These are phyloP conservation scores for Pythium biforme DNA, from an alignment of 352 stramenopile species.

Conservation along the genomic window DNA sequence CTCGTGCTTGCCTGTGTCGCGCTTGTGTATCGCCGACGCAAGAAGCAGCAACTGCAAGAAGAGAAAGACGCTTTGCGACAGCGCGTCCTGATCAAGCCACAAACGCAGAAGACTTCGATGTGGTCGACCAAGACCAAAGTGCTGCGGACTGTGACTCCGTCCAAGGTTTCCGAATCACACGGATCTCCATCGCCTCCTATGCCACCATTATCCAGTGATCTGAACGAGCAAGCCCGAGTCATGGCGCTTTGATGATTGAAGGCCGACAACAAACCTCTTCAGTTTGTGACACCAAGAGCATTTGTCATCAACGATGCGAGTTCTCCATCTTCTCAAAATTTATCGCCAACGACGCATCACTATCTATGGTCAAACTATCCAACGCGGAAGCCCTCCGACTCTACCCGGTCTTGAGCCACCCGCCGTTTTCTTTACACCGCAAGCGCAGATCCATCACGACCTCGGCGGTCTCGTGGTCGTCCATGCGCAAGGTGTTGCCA, in stretches of 20 bases:
- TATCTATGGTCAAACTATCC: conserved; percentile 5
- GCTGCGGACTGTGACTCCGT: not conserved
- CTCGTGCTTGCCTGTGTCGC: not conserved
- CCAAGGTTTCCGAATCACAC: not conserved
- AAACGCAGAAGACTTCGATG: not conserved
- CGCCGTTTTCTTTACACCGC: conserved; percentile 51
- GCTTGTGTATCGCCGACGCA: not conserved
- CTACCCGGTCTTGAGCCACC: conserved; percentile 59
- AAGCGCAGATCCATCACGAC: conserved; percentile 51
- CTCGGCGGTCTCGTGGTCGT: conserved; percentile 69
- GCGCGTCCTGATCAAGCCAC: conserved; percentile 10
- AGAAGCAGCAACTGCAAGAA: not conserved
- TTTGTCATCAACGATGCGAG: too few species aligned
- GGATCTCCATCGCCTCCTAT: not conserved
- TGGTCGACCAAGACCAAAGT: not conserved
- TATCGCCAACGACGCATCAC: not conserved
- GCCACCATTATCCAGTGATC: too few species aligned
- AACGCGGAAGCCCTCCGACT: not conserved
- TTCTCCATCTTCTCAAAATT: not conserved
- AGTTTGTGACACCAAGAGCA: too few species aligned
- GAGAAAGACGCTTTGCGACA: not conserved
- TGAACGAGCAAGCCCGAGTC: not conserved
- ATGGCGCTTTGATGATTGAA: not conserved
- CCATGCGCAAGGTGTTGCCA: conserved; percentile 48
- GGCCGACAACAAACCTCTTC: too few species aligned